A percentile compares a stretch with the other conserved stretches of the same genome.
These are phyloP conservation scores for Lipomyces yamanashiensis DNA, from an alignment of 805 yeast genomes.

Conservation along the genomic window DNA sequence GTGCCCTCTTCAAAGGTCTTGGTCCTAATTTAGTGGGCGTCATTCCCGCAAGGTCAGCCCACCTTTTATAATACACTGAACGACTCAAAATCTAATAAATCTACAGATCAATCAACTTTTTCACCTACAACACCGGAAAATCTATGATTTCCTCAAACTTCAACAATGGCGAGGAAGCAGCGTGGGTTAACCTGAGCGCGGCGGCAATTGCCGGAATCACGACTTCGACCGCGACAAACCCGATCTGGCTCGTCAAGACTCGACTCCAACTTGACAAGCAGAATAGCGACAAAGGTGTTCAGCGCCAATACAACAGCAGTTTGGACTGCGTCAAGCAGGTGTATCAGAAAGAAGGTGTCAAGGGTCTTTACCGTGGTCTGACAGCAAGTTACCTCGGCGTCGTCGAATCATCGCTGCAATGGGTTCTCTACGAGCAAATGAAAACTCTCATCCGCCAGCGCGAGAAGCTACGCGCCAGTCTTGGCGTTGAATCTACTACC, in stretches of 20 bases:
- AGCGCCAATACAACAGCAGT: slow-evolving; percentile 74
- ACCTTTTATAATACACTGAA: neutral
- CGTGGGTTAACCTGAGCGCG: slow-evolving; percentile 82
- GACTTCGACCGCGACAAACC: slow-evolving; percentile 95
- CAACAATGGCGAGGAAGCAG: slow-evolving; percentile 75
- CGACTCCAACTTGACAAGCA: slow-evolving; percentile 88
- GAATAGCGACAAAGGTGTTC: slow-evolving; percentile 45
- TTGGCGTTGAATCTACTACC: slow-evolving; percentile 48
- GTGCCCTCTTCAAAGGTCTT: slow-evolving; percentile 88
- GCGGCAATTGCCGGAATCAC: slow-evolving; percentile 93
- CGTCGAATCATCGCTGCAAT: slow-evolving; percentile 87
- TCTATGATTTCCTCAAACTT: slow-evolving; percentile 68
- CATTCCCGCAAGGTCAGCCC: slow-evolving; percentile 71
- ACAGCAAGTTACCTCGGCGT: slow-evolving; percentile 95
- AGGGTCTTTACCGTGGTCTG: slow-evolving; percentile 85
- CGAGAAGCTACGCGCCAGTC: slow-evolving; percentile 44
- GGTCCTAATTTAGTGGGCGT: slow-evolving; percentile 98
- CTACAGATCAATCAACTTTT: slow-evolving; percentile 83
- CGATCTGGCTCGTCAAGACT: slow-evolving; percentile 96
- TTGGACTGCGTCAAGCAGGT: slow-evolving; percentile 80
- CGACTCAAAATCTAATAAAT: neutral
- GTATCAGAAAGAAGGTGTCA: slow-evolving; percentile 73
- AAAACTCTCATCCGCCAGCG: slow-evolving; percentile 64
- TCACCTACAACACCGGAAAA: slow-evolving; percentile 94
- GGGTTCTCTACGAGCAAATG: slow-evolving; percentile 98